Conservation (phyloP, 2,329 filamentous ascomycete genomes). For the Botrytis aclada region DNA sequence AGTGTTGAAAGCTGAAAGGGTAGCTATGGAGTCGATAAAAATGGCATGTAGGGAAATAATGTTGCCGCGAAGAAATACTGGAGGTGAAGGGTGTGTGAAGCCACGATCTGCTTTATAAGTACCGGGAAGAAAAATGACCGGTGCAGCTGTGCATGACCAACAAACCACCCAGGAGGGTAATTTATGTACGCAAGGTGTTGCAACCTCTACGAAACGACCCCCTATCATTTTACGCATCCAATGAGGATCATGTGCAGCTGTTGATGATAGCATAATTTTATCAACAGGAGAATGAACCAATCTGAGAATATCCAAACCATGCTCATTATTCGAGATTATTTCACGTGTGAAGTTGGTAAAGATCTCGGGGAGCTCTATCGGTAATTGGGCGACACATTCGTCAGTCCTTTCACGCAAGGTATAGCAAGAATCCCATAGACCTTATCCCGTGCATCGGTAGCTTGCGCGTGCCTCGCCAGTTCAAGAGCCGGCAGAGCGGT, state of each 20-base stretch:
- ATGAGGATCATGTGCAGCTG: neutral
- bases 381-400: constrained; percentile 5
- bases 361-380: constrained; percentile 7
- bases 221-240: constrained; percentile 1
- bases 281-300: constrained; percentile 5
- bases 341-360: constrained; percentile 10
- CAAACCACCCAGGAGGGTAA: constrained; percentile 16
- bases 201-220: neutral
- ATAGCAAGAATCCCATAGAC: constrained; percentile 18
- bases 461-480: constrained; percentile 15
- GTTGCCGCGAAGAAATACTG: neutral
- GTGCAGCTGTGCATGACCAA: constrained; percentile 10
- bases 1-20: constrained; percentile 9
- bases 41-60: neutral
- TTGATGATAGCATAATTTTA: constrained; percentile 1
- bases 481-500: constrained; percentile 8
- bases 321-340: constrained; percentile 16
- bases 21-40: constrained; percentile 5
- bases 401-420: constrained; percentile 12
- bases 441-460: constrained; percentile 18
- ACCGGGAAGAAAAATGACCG: constrained; percentile 2
- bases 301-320: constrained; percentile 15
- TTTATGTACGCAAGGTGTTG: neutral
- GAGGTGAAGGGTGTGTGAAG: neutral
- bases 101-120: constrained; percentile 2